Base-by-base conservation (phyloP, 192 early-diverging fungal species). In the Oehlia diaphana region DNA sequence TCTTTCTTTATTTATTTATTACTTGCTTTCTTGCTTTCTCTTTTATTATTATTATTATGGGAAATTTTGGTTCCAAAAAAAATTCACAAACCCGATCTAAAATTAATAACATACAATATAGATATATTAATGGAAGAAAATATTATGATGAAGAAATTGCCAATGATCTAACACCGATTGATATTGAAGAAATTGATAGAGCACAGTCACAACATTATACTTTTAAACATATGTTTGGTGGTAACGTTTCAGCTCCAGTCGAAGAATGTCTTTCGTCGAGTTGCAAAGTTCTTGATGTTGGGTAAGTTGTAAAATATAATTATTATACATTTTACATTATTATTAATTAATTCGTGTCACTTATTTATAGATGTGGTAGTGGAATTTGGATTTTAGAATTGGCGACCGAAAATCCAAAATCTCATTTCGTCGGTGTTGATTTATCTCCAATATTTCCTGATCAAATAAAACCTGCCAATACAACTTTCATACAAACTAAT, bases 401-500 rank as follows among this genome's bases (percentile, higher is more conserved):
- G 63, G 75, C 75, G 26, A 63, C n/a, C 9, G 66, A 77, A 37
- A 72, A 70, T 68, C 75, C 26, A 28, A 37, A 63, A 14, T 77
- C 75, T 37, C 5, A 2, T 26, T 77, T 77, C 19, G 23, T 77
- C 9, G 75, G 75, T 7, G 8, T 63, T 23, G 75, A 77, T 23
- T 21, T 77, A 1, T 10, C 75, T 0, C 33, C 58, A 68, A 13
- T 72, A 23, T 63, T 77, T 28, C 75, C 63, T n/a, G 2, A 10
- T 5, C 5, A 19, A 7, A 42, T 26, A n/a, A 67, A 66, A 12
- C 35, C 50, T n/a, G 28, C 21, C 19, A 76, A 76, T 19, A 33
- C 31, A 10, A 13, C 23, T 4, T 85, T 85, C 74, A 79, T 83
- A 28, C 79, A 82, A 61, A 74, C 62, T 4, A 86, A 89, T 78